Conservation (phyloP, 805 yeast species). For the Candida ortonii region DNA sequence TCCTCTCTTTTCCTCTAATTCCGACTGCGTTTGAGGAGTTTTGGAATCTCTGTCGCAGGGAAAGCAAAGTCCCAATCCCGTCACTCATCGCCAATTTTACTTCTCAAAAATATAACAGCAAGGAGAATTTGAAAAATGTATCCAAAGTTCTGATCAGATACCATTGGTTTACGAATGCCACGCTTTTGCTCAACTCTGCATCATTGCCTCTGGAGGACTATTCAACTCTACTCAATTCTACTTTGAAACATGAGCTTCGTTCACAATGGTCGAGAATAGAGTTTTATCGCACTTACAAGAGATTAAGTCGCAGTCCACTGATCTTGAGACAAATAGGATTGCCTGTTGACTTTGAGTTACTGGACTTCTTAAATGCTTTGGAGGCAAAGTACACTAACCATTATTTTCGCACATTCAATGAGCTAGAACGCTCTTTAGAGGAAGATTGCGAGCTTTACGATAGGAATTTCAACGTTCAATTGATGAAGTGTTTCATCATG, state of each 20-base stretch:
- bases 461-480: slow-evolving; percentile 1
- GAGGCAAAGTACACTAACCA: slow-evolving; percentile 5
- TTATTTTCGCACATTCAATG: slow-evolving; percentile 1
- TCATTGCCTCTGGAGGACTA: slow-evolving; percentile 11
- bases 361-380: slow-evolving; percentile 8
- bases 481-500: slow-evolving; percentile 6
- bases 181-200: slow-evolving; percentile 6
- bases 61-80: too few relatives aligned
- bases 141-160: slow-evolving; percentile 5
- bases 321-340: slow-evolving; percentile 9
- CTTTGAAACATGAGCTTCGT: slow-evolving; percentile 2
- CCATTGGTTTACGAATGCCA: slow-evolving; percentile 15
- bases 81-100: too few relatives aligned
- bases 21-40: too few relatives aligned
- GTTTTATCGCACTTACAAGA: slow-evolving; percentile 10
- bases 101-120: too few relatives aligned
- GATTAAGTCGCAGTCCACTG: slow-evolving; percentile 4
- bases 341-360: slow-evolving; percentile 2
- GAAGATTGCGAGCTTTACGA: not conserved
- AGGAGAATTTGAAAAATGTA: too few relatives aligned
- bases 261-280: slow-evolving; percentile 15
- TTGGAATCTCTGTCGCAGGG: too few relatives aligned
- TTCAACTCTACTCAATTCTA: slow-evolving; percentile 2
- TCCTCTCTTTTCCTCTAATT: too few relatives aligned
- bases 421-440: slow-evolving; percentile 3